Percentiles rank a stretch among this genome's conserved stretches.
These are phyloP conservation scores for Podospora pseudopauciseta DNA, from an alignment of 495 filamentous ascomycete genomes.

Conservation along the genomic window DNA sequence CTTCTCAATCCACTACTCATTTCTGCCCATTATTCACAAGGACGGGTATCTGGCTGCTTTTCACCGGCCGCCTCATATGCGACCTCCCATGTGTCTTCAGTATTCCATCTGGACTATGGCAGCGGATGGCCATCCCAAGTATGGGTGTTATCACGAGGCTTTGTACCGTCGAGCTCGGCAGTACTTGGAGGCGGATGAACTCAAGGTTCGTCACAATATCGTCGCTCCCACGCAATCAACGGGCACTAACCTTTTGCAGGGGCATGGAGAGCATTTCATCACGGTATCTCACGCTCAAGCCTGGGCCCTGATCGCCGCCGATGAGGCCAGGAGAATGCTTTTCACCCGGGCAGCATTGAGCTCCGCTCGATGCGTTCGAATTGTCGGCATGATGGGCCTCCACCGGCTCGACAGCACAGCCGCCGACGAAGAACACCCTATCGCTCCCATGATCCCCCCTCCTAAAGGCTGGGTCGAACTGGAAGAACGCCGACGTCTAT, in stretches of 20 bases:
- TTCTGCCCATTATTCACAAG: conserved; percentile 42
- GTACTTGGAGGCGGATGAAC: conserved; percentile 47
- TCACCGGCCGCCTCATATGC: conserved; percentile 42
- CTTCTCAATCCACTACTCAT: conserved; percentile 37
- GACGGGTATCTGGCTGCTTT: conserved; percentile 39
- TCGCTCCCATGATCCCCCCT: conserved; percentile 35
- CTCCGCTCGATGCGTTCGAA: conserved; percentile 36
- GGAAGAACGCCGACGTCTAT: conserved; percentile 50
- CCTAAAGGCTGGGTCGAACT: conserved; percentile 45
- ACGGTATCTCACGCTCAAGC: conserved; percentile 47
- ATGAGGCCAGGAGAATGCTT: conserved; percentile 42
- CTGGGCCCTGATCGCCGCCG: conserved; percentile 41
- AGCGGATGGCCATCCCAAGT: conserved; percentile 37
- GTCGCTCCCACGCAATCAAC: neutral
- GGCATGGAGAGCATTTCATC: conserved; percentile 44
- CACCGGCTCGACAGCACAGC: conserved; percentile 42
- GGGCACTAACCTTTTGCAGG: conserved; percentile 26
- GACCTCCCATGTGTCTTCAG: conserved; percentile 48
- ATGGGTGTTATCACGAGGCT: conserved; percentile 38
- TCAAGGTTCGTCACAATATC: conserved; percentile 35
- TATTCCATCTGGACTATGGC: conserved; percentile 48
- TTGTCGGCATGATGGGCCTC: conserved; percentile 47
- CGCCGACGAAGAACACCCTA: conserved; percentile 31
- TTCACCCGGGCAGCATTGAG: conserved; percentile 48
- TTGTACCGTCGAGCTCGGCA: conserved; percentile 48